These are phyloP conservation scores for Fusarium burgessii DNA, from an alignment of 2,329 filamentous ascomycete species.

Conservation along the genomic window DNA sequence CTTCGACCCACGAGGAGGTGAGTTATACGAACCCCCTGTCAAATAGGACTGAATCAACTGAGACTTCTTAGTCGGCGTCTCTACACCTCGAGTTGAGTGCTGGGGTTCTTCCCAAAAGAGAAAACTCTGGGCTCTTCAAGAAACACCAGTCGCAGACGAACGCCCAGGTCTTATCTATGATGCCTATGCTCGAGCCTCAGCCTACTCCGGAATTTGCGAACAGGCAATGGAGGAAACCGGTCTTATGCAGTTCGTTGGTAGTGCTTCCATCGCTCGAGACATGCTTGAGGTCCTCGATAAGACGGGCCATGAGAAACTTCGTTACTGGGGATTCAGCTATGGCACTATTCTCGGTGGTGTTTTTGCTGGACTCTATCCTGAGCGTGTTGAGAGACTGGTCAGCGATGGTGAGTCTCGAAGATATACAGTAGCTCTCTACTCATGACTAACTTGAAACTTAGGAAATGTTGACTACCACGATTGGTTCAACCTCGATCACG, in stretches of 20 bases:
- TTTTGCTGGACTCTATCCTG: slow-evolving; percentile 65
- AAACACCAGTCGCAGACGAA: slow-evolving; percentile 59
- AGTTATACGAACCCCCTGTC: slow-evolving; percentile 7
- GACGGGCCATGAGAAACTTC: slow-evolving; percentile 57
- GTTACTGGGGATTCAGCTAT: slow-evolving; percentile 68
- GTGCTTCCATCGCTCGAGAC: slow-evolving; percentile 59
- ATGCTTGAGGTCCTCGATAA: slow-evolving; percentile 61
- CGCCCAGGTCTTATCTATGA: slow-evolving; percentile 61
- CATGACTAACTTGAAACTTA: slow-evolving; percentile 13
- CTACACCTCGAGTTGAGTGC: slow-evolving; percentile 64
- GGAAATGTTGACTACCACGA: slow-evolving; percentile 66
- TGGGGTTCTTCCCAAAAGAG: slow-evolving; percentile 59
- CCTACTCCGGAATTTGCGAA: slow-evolving; percentile 60
- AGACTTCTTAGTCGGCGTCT: slow-evolving; percentile 56
- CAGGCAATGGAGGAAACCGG: slow-evolving; percentile 50
- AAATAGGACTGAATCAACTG: neutral
- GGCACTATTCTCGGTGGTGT: slow-evolving; percentile 64
- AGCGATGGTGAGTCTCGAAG: slow-evolving; percentile 58
- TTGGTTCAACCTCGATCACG: slow-evolving; percentile 60
- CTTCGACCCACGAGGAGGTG: slow-evolving; percentile 63
- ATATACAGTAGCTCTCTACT: fast-evolving
- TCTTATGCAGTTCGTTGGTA: slow-evolving; percentile 58
- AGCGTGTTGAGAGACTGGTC: slow-evolving; percentile 62
- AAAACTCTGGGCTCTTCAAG: slow-evolving; percentile 58
- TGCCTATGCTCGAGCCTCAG: slow-evolving; percentile 56